These are phyloP conservation scores for Chenopodium album DNA, from an alignment of 148 eudicot species.

Conservation along the genomic window DNA sequence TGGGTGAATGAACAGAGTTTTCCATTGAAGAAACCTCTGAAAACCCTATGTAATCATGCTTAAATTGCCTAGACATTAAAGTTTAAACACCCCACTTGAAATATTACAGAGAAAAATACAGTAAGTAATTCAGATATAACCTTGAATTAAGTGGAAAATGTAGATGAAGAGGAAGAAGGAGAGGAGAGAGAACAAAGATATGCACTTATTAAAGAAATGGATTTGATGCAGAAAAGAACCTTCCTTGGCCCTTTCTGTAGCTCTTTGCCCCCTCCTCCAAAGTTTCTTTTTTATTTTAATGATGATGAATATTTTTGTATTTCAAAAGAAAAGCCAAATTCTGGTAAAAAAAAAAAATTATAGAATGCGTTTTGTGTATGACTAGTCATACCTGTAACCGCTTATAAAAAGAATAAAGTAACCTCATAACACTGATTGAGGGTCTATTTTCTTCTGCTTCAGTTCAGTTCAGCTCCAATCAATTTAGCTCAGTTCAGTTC, in stretches of 20 bases:
- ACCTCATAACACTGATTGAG: no score
- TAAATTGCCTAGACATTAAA: conserved; percentile 54
- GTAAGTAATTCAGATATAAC: background rate
- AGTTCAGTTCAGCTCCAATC: no score
- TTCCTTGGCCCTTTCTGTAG: conserved; percentile 42
- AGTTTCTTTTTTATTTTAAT: background rate
- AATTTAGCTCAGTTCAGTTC: no score
- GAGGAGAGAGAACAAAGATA: conserved; percentile 11
- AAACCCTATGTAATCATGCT: conserved; percentile 69
- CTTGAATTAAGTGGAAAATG: background rate
- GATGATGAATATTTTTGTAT: conserved; percentile 1
- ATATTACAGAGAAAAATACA: background rate
- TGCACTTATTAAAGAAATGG: conserved; percentile 28
- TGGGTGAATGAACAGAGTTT: conserved; percentile 34
- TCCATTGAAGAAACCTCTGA: conserved; percentile 49
- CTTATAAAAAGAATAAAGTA: no score
- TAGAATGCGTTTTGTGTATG: no score
- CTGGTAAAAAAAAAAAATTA: no score
- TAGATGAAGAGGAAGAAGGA: background rate
- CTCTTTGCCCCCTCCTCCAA: conserved; percentile 19
- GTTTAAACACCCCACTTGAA: background rate
- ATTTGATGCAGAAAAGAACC: conserved; percentile 40
- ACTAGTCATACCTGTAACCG: no score
- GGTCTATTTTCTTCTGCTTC: no score
- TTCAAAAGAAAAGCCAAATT: background rate